Conservation (phyloP, 805 yeast genomes). For the Kodamaea laetipori region DNA sequence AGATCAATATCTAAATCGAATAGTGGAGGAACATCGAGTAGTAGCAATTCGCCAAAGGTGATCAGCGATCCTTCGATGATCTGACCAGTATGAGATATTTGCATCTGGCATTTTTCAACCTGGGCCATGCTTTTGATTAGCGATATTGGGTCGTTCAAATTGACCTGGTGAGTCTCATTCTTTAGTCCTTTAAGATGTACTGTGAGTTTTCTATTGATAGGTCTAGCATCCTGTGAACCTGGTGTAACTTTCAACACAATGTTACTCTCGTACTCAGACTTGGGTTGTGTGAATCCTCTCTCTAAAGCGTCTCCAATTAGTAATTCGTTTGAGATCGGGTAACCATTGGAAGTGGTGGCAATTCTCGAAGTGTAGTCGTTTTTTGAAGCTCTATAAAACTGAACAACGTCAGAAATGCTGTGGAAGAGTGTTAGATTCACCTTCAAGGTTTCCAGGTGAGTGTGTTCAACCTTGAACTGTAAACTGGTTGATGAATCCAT, state of each 20-base stretch:
- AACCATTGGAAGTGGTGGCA: not conserved
- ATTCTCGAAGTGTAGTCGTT: constrained; percentile 4
- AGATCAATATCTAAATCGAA: constrained; percentile 10
- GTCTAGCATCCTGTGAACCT: not conserved
- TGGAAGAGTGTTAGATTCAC: constrained; percentile 9
- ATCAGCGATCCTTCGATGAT: not conserved
- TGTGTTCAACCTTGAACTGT: constrained; percentile 15
- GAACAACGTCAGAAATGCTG: not conserved
- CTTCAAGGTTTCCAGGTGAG: not conserved
- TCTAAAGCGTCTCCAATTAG: not conserved
- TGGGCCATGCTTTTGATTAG: not conserved
- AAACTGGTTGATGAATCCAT: constrained; percentile 26
- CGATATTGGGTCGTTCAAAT: constrained; percentile 5
- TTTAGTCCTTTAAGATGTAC: constrained; percentile 7
- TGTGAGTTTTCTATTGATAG: not conserved
- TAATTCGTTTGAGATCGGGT: not conserved
- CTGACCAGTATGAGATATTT: constrained; percentile 6
- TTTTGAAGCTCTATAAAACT: constrained; percentile 6
- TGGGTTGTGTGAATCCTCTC: not conserved
- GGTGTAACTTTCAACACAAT: constrained; percentile 1
- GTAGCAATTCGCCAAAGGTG: constrained; percentile 7
- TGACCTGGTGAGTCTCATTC: not conserved
- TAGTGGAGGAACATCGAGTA: constrained; percentile 9
- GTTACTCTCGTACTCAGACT: not conserved
- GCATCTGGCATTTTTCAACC: not conserved